Base-by-base conservation (phyloP, 148 eudicot genomes). In the Vaccinium corymbosum region DNA sequence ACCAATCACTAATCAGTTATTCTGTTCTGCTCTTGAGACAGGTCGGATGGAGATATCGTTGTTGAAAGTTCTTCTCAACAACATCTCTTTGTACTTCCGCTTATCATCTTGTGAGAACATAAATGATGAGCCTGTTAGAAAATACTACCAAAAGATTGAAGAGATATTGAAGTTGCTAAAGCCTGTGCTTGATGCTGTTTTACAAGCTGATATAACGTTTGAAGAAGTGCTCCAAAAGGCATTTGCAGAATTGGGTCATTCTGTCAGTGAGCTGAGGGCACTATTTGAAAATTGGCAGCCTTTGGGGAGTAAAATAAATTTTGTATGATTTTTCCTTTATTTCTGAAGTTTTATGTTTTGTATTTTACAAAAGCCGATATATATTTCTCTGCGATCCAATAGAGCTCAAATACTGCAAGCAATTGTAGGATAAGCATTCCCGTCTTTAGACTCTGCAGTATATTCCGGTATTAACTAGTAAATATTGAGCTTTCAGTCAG, bases 11-110 rank as follows among this genome's bases (percentile, higher is more conserved):
- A 55, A 32, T 53, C 29, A 55, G 48, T 16, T 77, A 25, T 77
- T 51, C 38, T 68, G 51, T 59, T 86, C 38, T 80, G 76, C 59
- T 74, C 72, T 76, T 80, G 64, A n/a, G 15, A 20, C 92, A 94
- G 95, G 92, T 78, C 80, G 83, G 87, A 97, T 97, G 99, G 98
- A 97, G 92, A 95, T 94, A 79, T 91, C 95, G 73, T 57, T 92
- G 83, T 85, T 94, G 88, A 92, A 92, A 84, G 93, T 88, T 32
- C 94, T 97, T 82, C 92, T 93, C 84, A 92, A 89, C 85, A 92
- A 88, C 76, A 89, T 94, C 81, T 90, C 98, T 38, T 90, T 91
- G 78, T 91, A 91, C 82, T 84, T 90, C 66, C 85, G 87, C 51
- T 84, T 94, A 80, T 85, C 93, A 76, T 87, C 94, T 78, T 80